A percentile compares a stretch with the other conserved stretches of the same genome.
phyloP scores from a whole-genome alignment of 257 asterid species.

The Buddleja alternifolia region DNA sequence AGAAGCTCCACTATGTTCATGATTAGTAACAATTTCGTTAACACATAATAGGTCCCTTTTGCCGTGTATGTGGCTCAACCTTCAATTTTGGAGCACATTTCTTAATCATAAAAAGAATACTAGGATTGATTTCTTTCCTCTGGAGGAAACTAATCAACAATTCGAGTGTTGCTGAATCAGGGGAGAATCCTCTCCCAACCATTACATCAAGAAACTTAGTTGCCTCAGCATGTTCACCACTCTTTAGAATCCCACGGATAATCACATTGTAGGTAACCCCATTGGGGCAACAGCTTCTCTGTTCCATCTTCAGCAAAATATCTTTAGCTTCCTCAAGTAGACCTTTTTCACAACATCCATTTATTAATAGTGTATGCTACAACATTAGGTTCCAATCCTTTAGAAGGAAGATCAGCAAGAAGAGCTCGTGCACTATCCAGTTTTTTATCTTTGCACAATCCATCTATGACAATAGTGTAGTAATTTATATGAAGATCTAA shows the following conservation, averaged over 20 bases:
- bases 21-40: too few species aligned
- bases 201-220: too few species aligned
- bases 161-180: too few species aligned
- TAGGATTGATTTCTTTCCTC: too few species aligned
- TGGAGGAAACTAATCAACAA: too few species aligned
- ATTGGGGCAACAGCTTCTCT: constrained; percentile 23
- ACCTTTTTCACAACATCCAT: constrained; percentile 34
- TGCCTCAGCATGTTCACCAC: constrained; percentile 21
- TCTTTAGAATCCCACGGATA: constrained; percentile 22
- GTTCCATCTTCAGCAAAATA: constrained; percentile 32
- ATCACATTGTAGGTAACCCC: constrained; percentile 27
- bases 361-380: constrained; percentile 29
- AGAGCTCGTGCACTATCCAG: constrained; percentile 25
- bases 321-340: constrained; percentile 31
- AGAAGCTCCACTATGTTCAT: too few species aligned
- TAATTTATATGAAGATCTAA: constrained; percentile 15
- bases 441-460: constrained; percentile 24
- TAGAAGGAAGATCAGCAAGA: too few species aligned
- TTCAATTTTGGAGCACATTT: too few species aligned
- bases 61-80: too few species aligned
- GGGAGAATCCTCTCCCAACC: too few species aligned
- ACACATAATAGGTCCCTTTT: too few species aligned
- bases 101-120: too few species aligned
- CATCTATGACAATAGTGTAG: constrained; percentile 16
- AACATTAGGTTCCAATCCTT: constrained; percentile 32